Evolutionary conservation across 2,329 filamentous ascomycete genomes (phyloP).

Genomic region (Cytospora leucostoma): DNA sequence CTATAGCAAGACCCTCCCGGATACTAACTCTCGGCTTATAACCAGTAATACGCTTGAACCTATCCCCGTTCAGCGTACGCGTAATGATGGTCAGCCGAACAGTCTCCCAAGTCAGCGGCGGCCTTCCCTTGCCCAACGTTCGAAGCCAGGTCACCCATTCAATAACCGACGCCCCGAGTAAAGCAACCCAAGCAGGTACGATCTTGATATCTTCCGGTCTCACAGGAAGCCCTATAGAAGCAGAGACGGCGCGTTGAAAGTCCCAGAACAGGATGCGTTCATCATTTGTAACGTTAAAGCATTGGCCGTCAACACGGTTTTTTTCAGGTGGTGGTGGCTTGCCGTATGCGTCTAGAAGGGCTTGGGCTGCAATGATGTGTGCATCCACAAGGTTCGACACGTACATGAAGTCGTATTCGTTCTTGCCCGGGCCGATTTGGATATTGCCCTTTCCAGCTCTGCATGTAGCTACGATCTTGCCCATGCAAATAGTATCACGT

Average conservation of each 20-base stretch:
- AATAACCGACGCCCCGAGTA: slow-evolving; percentile 25
- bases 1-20: too few species aligned
- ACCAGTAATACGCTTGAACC: too few species aligned
- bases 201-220: slow-evolving; percentile 30
- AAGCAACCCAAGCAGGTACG: slow-evolving; percentile 31
- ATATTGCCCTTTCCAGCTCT: slow-evolving; percentile 28
- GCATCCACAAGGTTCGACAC: slow-evolving; percentile 34
- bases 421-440: slow-evolving; percentile 35
- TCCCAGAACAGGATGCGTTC: slow-evolving; percentile 38
- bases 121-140: too few species aligned
- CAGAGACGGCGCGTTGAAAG: slow-evolving; percentile 34
- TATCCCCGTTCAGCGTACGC: too few species aligned
- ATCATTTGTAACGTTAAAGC: slow-evolving; percentile 37
- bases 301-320: slow-evolving; percentile 38
- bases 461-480: slow-evolving; percentile 28
- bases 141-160: too few species aligned
- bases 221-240: slow-evolving; percentile 31
- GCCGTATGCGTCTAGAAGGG: slow-evolving; percentile 32
- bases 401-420: slow-evolving; percentile 36
- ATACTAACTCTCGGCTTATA: too few species aligned
- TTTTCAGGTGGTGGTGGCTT: slow-evolving; percentile 29
- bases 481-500: slow-evolving; percentile 28
- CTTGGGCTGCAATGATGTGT: slow-evolving; percentile 35
- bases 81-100: too few species aligned
- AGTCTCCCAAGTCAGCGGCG: too few species aligned